phyloP scores from a whole-genome alignment of 139 green algal genomes.

The Tetradesmus obliquus region DNA sequence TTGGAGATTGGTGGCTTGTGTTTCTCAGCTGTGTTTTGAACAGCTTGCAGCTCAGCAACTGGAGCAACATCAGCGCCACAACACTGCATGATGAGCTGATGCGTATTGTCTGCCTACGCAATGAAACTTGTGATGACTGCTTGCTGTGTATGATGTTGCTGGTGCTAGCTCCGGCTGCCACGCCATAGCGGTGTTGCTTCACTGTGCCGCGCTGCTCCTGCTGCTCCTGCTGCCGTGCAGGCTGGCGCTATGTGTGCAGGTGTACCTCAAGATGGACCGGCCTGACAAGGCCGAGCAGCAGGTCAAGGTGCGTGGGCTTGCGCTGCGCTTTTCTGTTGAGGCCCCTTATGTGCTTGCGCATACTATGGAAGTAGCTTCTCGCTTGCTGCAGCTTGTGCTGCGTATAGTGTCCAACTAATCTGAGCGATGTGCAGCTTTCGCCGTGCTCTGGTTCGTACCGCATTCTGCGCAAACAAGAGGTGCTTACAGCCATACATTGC shows the following conservation, averaged over 20 bases:
- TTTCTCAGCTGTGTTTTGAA: background rate
- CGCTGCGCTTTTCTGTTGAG: background rate
- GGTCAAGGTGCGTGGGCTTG: constrained; percentile 67
- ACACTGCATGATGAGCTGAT: too few relatives aligned
- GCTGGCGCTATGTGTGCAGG: constrained; percentile 81
- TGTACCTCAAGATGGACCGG: constrained; percentile 93
- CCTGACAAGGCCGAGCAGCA: constrained; percentile 92
- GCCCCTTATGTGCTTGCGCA: background rate
- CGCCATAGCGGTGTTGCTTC: background rate
- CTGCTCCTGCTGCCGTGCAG: background rate
- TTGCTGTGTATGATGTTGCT: too few relatives aligned
- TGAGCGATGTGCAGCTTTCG: too few relatives aligned
- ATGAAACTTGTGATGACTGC: too few relatives aligned
- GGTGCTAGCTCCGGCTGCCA: too few relatives aligned
- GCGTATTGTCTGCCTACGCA: too few relatives aligned
- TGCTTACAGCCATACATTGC: too few relatives aligned
- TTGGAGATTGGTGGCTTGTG: too few relatives aligned
- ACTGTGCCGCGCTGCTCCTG: background rate
- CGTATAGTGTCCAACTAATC: background rate
- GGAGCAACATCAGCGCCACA: too few relatives aligned
- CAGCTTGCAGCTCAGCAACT: background rate
- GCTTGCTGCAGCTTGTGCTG: background rate
- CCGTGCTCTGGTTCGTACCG: too few relatives aligned
- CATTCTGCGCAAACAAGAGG: too few relatives aligned
- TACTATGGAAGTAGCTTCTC: background rate